A percentile compares a stretch with the other conserved stretches of the same genome.
phyloP scores from a whole-genome alignment of 2,329 filamentous ascomycete genomes.

The Zelopaecilomyces penicillatus region DNA sequence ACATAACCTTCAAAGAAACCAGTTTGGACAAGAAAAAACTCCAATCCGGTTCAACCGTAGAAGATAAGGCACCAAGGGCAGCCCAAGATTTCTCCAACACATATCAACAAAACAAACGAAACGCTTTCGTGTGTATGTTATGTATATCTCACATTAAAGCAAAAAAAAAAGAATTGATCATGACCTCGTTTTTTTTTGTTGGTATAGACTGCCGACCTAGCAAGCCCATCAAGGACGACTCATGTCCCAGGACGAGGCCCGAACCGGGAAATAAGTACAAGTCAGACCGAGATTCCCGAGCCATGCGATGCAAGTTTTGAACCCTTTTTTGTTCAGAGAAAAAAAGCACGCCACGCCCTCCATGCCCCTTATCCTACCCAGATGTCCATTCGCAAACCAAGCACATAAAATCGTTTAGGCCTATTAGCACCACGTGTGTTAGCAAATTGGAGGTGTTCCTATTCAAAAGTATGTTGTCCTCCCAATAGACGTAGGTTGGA shows the following conservation, averaged over 20 bases:
- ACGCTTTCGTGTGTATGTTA: no score
- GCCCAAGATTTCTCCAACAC: no score
- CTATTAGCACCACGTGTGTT: conserved; percentile 8
- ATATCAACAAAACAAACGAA: no score
- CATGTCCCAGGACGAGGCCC: conserved; percentile 28
- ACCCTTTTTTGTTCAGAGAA: conserved; percentile 17
- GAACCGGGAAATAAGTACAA: conserved; percentile 30
- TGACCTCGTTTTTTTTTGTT: conserved; percentile 30
- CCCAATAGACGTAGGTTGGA: background rate
- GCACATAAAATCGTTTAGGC: conserved; percentile 20
- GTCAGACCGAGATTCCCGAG: conserved; percentile 30
- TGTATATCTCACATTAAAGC: no score
- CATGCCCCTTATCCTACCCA: conserved; percentile 26
- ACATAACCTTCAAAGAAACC: no score
- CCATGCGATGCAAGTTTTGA: conserved; percentile 31
- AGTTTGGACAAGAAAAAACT: no score
- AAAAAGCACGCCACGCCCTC: conserved; percentile 31
- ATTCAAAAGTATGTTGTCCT: background rate
- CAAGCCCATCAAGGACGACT: conserved; percentile 23
- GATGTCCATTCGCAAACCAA: conserved; percentile 21
- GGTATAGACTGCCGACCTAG: conserved; percentile 22
- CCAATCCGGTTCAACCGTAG: no score
- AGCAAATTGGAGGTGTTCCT: background rate
- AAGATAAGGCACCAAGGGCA: no score
- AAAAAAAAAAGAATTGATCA: conserved; percentile 19